Evolutionary conservation across 345 rosid species (phyloP).

Genomic region (Eucalyptus erythrocorys): DNA sequence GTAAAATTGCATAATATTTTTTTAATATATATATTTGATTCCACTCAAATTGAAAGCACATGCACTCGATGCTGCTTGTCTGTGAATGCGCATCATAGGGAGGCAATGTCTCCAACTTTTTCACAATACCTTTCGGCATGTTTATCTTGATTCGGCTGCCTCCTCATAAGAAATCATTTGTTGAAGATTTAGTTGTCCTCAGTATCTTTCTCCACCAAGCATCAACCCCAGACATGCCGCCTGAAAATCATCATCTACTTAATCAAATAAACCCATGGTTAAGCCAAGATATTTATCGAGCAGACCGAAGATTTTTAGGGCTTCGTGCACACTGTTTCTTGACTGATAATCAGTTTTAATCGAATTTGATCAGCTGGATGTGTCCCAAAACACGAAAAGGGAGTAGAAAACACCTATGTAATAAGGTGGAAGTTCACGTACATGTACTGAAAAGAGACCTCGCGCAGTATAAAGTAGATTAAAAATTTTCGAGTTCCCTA

Average conservation of each 20-base stretch:
- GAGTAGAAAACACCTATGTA: not conserved
- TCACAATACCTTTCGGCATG: not conserved
- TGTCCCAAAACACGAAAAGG: not conserved
- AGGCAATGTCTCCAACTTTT: not conserved
- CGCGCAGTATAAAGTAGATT: not conserved
- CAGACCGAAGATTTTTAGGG: slow-evolving; percentile 56
- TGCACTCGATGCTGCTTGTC: not conserved
- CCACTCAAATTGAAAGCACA: not conserved
- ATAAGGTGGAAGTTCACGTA: not conserved
- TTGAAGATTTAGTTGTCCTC: not conserved
- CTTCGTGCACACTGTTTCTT: slow-evolving; percentile 16
- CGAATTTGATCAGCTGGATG: slow-evolving; percentile 33
- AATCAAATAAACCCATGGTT: not conserved
- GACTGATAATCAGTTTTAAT: slow-evolving; percentile 34
- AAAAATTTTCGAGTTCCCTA: not conserved
- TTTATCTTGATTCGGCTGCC: not conserved
- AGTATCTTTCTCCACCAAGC: not conserved
- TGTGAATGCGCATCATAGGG: not conserved
- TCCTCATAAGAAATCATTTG: not conserved
- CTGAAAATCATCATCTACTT: not conserved
- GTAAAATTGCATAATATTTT: not conserved
- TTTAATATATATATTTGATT: not conserved
- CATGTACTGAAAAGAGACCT: not conserved
- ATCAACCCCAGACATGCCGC: not conserved
- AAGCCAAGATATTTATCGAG: slow-evolving; percentile 48